Evolutionary conservation across 2,329 filamentous ascomycete species (phyloP), one percentile per base, ranked within the genome.

Genomic region (Thielaviopsis ethacetica): DNA sequence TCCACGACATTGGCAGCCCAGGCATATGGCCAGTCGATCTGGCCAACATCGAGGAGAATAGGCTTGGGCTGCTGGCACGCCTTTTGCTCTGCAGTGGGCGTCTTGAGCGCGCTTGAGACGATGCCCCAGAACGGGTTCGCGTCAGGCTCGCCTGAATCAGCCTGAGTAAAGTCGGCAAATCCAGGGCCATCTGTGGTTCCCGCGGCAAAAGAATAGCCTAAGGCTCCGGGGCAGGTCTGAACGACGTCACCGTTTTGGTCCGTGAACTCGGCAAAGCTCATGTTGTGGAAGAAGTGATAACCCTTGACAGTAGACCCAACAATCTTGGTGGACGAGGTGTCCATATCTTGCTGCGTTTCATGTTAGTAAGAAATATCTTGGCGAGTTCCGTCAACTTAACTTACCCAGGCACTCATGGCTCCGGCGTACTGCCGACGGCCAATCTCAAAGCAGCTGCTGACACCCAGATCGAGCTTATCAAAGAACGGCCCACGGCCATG

Each of bases 1-100:
- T 96, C 88, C 59, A 95, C 85, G 63, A 95, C 86, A 65, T 95
- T 95, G 3, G 91, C 87, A 0, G 83, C 81, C 91, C 91, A 96
- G 2, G 80, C 75, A 68, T 96, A 96, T 0, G 91, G 91, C 19
- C 71, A 71, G 21, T 76, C 75, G 54, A 88, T 80, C 67, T 88
- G 83, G 60, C 91, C 91, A 2, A 95, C 88, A 66, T 96, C 89
- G 5, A 96, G 79, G 1, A 96, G 77, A 58, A 96, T 83, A 0
- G 88, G 85, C 68, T 96, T 96, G 0, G 86, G 85, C 13, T 76
- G 73, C 65, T 96, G 91, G 68, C 91, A 96, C 1, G 73, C 75
- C 50, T 76, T 75, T 68, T 96, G 91, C 57, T 82, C 75, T 5
- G 80, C 69, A 1, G 78, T 82, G 0, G 91, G 90, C 12, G 77